Conservation (phyloP, 2,329 filamentous ascomycete species). For the Botrytis paeoniae region DNA sequence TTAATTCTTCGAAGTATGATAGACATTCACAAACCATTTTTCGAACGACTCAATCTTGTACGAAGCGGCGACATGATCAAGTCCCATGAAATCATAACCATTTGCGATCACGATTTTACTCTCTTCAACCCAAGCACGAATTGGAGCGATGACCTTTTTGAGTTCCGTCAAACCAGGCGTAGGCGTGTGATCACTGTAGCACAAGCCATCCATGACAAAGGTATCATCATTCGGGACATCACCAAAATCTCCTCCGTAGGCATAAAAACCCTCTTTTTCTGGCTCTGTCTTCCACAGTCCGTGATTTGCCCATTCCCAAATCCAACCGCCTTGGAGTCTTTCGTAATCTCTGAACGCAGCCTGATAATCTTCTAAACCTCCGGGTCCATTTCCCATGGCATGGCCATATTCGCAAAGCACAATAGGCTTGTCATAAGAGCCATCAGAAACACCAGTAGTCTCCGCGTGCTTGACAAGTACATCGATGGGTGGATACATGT, state of each 20-base stretch:
- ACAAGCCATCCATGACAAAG: slow-evolving; percentile 61
- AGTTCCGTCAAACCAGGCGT: slow-evolving; percentile 55
- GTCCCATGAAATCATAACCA: slow-evolving; percentile 52
- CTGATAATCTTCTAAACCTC: slow-evolving; percentile 66
- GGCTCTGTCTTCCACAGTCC: slow-evolving; percentile 48
- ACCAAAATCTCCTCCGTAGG: slow-evolving; percentile 61
- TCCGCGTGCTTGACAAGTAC: slow-evolving; percentile 40
- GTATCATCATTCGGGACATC: slow-evolving; percentile 58
- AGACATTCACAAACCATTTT: slow-evolving; percentile 40
- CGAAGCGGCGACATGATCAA: slow-evolving; percentile 48
- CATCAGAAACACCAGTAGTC: slow-evolving; percentile 46
- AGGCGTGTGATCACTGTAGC: slow-evolving; percentile 52
- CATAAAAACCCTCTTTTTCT: slow-evolving; percentile 48
- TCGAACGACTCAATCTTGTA: slow-evolving; percentile 47
- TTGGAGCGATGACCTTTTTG: slow-evolving; percentile 57
- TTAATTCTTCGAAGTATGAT: not conserved
- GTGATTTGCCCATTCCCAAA: slow-evolving; percentile 67
- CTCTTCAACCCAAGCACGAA: slow-evolving; percentile 42
- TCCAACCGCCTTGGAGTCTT: slow-evolving; percentile 42
- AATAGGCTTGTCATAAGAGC: slow-evolving; percentile 49
- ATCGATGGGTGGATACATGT: slow-evolving; percentile 53
- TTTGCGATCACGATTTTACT: slow-evolving; percentile 41
- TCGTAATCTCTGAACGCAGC: slow-evolving; percentile 49
- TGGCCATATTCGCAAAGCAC: slow-evolving; percentile 57
- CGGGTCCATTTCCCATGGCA: slow-evolving; percentile 74